Conservation (phyloP, 2,329 filamentous ascomycete species). For the Domatiomyces catenatus region DNA sequence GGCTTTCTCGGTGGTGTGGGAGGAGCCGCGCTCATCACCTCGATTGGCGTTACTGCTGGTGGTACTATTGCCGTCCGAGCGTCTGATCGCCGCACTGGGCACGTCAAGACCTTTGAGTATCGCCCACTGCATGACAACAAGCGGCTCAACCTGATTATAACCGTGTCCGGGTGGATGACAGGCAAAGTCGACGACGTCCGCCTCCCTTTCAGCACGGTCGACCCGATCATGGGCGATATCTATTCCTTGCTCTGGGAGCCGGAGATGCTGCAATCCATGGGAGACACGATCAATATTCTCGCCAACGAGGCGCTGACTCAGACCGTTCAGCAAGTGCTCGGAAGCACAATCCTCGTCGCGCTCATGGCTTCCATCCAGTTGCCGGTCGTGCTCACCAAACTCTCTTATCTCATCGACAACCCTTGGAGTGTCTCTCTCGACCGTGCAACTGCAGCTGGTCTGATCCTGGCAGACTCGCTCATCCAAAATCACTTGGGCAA, state of each 20-base stretch:
- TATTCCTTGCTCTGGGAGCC: conserved; percentile 97
- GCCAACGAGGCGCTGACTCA: conserved; percentile 96
- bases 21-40: conserved; percentile 87
- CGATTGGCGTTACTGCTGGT: conserved; percentile 70
- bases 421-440: conserved; percentile 96
- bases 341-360: conserved; percentile 70
- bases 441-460: conserved; percentile 70
- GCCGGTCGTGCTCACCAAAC: conserved; percentile 82
- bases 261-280: conserved; percentile 94
- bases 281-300: conserved; percentile 94
- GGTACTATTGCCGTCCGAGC: conserved; percentile 74
- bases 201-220: conserved; percentile 86
- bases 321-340: conserved; percentile 87
- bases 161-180: conserved; percentile 94
- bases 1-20: conserved; percentile 83
- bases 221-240: conserved; percentile 94
- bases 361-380: conserved; percentile 87
- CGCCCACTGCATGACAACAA: conserved; percentile 96
- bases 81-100: conserved; percentile 72
- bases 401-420: conserved; percentile 94
- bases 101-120: conserved; percentile 94
- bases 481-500: conserved; percentile 84
- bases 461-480: conserved; percentile 86
- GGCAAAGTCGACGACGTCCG: conserved; percentile 95
- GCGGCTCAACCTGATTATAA: conserved; percentile 85